Base-by-base conservation (phyloP, 2,329 filamentous ascomycete species). In the Verticillium nubilum region DNA sequence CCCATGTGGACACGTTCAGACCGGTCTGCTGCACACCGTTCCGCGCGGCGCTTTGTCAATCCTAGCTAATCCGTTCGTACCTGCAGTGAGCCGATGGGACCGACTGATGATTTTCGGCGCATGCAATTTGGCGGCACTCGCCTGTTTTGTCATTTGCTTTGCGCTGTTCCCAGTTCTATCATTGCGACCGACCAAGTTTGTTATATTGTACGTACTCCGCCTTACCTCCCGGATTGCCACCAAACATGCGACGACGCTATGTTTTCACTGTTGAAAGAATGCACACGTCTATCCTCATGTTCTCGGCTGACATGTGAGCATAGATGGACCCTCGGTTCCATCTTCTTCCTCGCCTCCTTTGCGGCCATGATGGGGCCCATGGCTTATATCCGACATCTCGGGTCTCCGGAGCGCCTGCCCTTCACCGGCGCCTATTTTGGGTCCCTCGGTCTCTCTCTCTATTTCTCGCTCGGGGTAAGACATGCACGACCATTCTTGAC, bases 371-470 rank as follows among this genome's bases (percentile, higher is more conserved):
- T 97, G 91, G 95, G 95, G 59, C 93, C 91, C 35, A 81, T 87
- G 77, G 82, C 86, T 67, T 99, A 98, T 74, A 74, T 87, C 62
- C 87, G 87, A 68, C 95, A 99, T 76, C 84, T 98, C 64, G 78
- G 92, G 59, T 98, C 94, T 59, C 86, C 88, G 58, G 83, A 92
- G 68, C 86, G 95, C 67, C 79, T 98, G 63, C 95, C 95, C 3
- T 98, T 98, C 72, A 97, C 94, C 29, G 90, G 89, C 52, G 90
- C 92, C 62, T 98, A 98, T 80, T 97, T 98, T 78, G 92, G 93
- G 57, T 95, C 92, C 63, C 97, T 98, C 69, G 84, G 80, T 53
- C 77, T 98, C 70, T 98, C 95, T 12, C 81, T 98, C 27, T 96
- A 94, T 75, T 97, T 97, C 76, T 89, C 93, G 59, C 80, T 97